Base-by-base conservation (phyloP, 2,329 filamentous ascomycete species). In the Epichloe glyceriae region DNA sequence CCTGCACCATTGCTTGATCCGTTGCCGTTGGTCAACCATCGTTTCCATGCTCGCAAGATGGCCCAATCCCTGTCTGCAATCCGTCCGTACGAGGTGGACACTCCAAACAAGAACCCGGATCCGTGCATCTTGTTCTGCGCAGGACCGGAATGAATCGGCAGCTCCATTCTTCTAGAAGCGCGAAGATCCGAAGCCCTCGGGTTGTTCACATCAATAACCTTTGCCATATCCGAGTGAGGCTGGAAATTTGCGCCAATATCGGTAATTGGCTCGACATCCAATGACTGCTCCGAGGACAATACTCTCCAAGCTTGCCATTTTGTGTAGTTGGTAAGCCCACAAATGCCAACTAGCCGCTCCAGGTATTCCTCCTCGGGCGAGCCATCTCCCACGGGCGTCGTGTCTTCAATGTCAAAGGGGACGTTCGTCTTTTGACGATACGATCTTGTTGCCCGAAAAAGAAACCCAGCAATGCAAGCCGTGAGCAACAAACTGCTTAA, bases 1-100 rank as follows among this genome's bases (percentile, higher is more conserved):
- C 61, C 66, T 3, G 71, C 72, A 11, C 73, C 72, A 53, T 73
- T 74, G 2, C 67, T 67, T 12, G 58, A 56, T 3, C 65, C 62
- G 8, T 62, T 61, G 3, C 68, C 68, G 43, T 70, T 62, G 0
- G 73, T 73, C 50, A 74, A 63, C 71, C 70, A 74, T 3, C 71
- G 63, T 38, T 67, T 61, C 72, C 72, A 74, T 52, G 69, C 66
- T 41, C 61, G 62, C 5, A 73, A 56, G 41, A 73, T 58, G 10
- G 68, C 64, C 50, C 64, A 65, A 48, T 73, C 64, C 10, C 64
- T 58, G 42, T 66, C 64, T 2, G 61, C 59, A 33, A 75, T 59
- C 4, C 70, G 65, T 15, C 63, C 60, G 50, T 68, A 72, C 12
- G 68, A 71, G 0, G 71, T 71, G 2, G 70, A 69, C 26, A 74